Evolutionary conservation across 164 flowering plant species (phyloP).

Genomic region (Vitis labrusca): DNA sequence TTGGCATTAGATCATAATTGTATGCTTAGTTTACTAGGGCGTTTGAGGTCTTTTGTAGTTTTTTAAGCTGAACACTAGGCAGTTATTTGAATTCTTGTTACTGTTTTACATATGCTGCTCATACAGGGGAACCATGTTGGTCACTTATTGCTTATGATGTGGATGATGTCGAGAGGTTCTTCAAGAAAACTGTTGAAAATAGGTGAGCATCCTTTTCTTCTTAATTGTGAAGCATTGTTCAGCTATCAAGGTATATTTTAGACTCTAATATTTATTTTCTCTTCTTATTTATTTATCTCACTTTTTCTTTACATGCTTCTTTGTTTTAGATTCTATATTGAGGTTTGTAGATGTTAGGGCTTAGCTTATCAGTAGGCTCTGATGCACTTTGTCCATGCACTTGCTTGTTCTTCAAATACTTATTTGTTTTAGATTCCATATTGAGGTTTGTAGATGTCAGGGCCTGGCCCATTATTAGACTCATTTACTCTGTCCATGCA

Average conservation of each 20-base stretch:
- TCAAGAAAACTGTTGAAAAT: constrained; percentile 81
- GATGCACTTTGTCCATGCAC: neutral
- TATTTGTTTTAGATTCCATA: no score
- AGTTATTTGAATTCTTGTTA: neutral
- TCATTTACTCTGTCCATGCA: no score
- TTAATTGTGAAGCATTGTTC: neutral
- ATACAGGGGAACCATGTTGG: constrained; percentile 90
- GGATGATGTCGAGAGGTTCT: constrained; percentile 82
- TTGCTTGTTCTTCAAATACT: neutral
- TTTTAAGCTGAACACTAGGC: neutral
- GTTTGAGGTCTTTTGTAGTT: neutral
- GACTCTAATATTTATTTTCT: neutral
- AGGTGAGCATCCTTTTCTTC: constrained; percentile 40
- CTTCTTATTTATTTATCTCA: neutral
- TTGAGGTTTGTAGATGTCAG: no score
- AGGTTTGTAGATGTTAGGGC: neutral
- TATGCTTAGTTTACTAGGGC: no score
- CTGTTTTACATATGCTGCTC: neutral
- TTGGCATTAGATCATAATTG: no score
- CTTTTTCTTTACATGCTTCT: neutral
- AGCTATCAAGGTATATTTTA: no score
- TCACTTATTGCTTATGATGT: constrained; percentile 63
- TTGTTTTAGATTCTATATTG: neutral
- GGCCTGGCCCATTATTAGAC: no score
- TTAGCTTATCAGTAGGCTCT: no score